These are phyloP conservation scores for Pythium utonaiense DNA, from an alignment of 352 stramenopile species.

Conservation along the genomic window DNA sequence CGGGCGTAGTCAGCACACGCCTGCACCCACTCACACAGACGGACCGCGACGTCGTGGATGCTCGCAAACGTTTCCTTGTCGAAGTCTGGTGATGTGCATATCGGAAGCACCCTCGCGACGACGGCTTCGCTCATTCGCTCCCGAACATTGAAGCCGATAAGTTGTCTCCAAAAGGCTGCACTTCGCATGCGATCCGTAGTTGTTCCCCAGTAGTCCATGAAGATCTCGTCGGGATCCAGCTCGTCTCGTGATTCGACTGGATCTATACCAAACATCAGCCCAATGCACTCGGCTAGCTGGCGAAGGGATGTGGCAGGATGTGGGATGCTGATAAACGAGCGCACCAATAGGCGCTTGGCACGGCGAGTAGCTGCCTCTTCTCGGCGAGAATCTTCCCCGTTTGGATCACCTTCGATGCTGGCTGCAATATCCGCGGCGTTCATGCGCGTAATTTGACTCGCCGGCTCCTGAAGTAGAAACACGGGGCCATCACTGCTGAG, in stretches of 20 bases:
- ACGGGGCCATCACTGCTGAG: background rate
- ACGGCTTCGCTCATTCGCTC: slow-evolving; percentile 41
- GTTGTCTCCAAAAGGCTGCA: slow-evolving; percentile 41
- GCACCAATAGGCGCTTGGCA: slow-evolving; percentile 24
- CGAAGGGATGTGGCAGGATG: slow-evolving; percentile 49
- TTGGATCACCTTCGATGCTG: background rate
- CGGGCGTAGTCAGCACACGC: slow-evolving; percentile 39
- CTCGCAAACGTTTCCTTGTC: slow-evolving; percentile 38
- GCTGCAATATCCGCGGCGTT: background rate
- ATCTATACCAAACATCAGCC: slow-evolving; percentile 59
- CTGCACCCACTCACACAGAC: slow-evolving; percentile 67
- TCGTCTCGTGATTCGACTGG: slow-evolving; percentile 57
- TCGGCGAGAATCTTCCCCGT: background rate
- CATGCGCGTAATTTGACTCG: background rate
- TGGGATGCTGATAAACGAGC: slow-evolving; percentile 34
- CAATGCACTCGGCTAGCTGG: slow-evolving; percentile 64
- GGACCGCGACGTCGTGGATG: slow-evolving; percentile 49
- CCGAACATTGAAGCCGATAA: slow-evolving; percentile 44
- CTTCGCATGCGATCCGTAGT: slow-evolving; percentile 31
- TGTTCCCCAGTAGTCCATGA: slow-evolving; percentile 74
- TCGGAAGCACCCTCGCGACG: slow-evolving; percentile 48
- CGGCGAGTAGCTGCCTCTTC: slow-evolving; percentile 8
- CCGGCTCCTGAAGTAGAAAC: background rate
- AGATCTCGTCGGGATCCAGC: slow-evolving; percentile 63
- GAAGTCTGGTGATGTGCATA: slow-evolving; percentile 63